These are phyloP conservation scores for Pneumocystis canis DNA, from an alignment of 1,139 yeast species.

Conservation along the genomic window DNA sequence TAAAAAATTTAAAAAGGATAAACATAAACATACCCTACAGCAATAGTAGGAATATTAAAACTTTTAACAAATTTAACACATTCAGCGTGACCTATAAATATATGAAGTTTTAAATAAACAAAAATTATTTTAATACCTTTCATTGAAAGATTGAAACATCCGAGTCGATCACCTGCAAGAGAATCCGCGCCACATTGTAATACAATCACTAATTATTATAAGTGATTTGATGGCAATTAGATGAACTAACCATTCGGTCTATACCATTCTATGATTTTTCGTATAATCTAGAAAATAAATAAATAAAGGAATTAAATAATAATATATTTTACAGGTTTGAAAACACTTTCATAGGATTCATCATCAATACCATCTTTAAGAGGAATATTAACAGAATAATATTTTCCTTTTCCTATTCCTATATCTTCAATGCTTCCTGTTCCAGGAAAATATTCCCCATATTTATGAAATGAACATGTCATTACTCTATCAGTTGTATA, in stretches of 20 bases:
- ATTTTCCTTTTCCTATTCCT: constrained; percentile 76
- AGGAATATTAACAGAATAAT: constrained; percentile 76
- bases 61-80: constrained; percentile 76
- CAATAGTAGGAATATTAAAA: constrained; percentile 75
- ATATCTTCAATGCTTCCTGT: constrained; percentile 78
- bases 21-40: constrained; percentile 82
- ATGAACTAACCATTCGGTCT: constrained; percentile 71
- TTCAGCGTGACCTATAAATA: constrained; percentile 52
- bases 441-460: constrained; percentile 91
- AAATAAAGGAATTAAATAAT: background rate
- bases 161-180: constrained; percentile 51
- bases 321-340: constrained; percentile 47
- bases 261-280: constrained; percentile 73
- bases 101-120: too few species aligned
- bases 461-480: constrained; percentile 93
- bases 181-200: constrained; percentile 23
- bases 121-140: constrained; percentile 25
- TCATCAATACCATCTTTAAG: constrained; percentile 85
- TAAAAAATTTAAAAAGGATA: constrained; percentile 26
- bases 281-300: constrained; percentile 24
- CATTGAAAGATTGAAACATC: constrained; percentile 63
- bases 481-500: constrained; percentile 88
- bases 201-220: constrained; percentile 32
- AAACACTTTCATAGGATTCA: constrained; percentile 64
- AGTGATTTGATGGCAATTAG: background rate